A percentile compares a stretch with the other conserved stretches of the same genome.
Conservation (phyloP, 1,284 basidiomycete genomes). For the Sporisorium reilianum region DNA sequence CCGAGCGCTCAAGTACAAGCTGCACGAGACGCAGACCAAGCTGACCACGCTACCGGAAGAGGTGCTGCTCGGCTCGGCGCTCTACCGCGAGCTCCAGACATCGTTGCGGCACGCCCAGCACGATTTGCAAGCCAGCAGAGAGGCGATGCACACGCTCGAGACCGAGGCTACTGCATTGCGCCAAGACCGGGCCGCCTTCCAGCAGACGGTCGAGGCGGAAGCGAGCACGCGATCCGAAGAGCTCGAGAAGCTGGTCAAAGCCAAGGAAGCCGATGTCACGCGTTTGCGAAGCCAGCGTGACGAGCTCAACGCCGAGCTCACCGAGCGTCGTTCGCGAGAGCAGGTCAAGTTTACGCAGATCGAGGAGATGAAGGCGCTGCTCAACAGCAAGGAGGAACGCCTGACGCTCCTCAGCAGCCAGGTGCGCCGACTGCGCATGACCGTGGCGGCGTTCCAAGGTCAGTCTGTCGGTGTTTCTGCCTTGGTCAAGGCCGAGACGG, state of each 20-base stretch:
- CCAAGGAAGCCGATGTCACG: conserved; percentile 75
- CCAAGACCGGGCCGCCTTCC: conserved; percentile 49
- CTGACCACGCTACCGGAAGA: conserved; percentile 42
- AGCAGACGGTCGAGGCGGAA: conserved; percentile 52
- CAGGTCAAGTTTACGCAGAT: conserved; percentile 61
- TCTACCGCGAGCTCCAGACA: conserved; percentile 38
- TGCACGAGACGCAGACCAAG: conserved; percentile 34
- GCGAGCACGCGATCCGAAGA: conserved; percentile 73
- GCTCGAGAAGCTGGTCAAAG: conserved; percentile 78
- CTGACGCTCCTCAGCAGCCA: conserved; percentile 81
- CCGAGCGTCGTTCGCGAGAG: conserved; percentile 62
- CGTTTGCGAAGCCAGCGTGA: conserved; percentile 43
- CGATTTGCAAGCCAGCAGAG: conserved; percentile 23
- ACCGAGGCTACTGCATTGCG: conserved; percentile 59
- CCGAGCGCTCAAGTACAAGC: conserved; percentile 31
- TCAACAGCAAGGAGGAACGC: conserved; percentile 75
- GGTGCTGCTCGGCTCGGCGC: conserved; percentile 29
- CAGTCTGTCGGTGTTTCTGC: conserved; percentile 81
- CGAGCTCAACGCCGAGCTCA: conserved; percentile 56
- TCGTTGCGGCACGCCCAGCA: conserved; percentile 28
- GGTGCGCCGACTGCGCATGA: conserved; percentile 79
- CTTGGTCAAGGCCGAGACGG: conserved; percentile 73
- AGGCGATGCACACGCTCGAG: conserved; percentile 38
- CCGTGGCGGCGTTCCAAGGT: conserved; percentile 80
- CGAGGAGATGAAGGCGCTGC: conserved; percentile 65